phyloP scores from a whole-genome alignment of 257 asterid species.

The Lycium ferocissimum region DNA sequence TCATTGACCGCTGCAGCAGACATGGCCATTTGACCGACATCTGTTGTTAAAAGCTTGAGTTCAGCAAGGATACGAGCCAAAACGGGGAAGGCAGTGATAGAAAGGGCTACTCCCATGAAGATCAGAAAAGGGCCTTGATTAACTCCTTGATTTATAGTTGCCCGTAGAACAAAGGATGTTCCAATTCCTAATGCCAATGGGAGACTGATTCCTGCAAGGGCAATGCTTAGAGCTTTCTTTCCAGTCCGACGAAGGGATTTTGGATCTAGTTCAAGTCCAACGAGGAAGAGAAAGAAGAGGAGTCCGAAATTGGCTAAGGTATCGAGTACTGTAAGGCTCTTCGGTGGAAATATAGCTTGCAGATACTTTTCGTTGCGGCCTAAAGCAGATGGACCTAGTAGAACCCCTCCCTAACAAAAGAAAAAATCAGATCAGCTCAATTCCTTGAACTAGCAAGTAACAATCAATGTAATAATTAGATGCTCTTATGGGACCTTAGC shows the following conservation, averaged over 20 bases:
- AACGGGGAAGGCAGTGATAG: constrained; percentile 88
- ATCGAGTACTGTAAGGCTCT: constrained; percentile 73
- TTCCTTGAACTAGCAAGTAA: not conserved
- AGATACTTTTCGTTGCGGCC: constrained; percentile 62
- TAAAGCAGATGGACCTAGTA: constrained; percentile 87
- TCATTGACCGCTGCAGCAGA: constrained; percentile 89
- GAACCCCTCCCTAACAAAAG: constrained; percentile 69
- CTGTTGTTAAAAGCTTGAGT: constrained; percentile 79
- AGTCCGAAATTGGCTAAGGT: constrained; percentile 84
- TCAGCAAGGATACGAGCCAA: constrained; percentile 88
- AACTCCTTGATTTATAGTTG: constrained; percentile 56
- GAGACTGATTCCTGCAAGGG: constrained; percentile 72
- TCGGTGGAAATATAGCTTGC: constrained; percentile 64
- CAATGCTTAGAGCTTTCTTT: constrained; percentile 66
- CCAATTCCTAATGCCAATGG: constrained; percentile 82
- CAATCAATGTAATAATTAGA: not conserved
- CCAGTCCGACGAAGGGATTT: constrained; percentile 60
- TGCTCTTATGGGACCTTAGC: not conserved
- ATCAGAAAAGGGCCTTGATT: constrained; percentile 57
- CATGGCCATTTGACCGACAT: constrained; percentile 77
- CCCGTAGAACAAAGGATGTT: constrained; percentile 59
- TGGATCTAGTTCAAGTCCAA: constrained; percentile 73
- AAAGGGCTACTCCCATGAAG: constrained; percentile 89
- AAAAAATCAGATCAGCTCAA: not conserved
- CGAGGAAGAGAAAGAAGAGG: constrained; percentile 76